Evolutionary conservation across 257 asterid genomes (phyloP).

Genomic region (Parsonsia alboflavescens): DNA sequence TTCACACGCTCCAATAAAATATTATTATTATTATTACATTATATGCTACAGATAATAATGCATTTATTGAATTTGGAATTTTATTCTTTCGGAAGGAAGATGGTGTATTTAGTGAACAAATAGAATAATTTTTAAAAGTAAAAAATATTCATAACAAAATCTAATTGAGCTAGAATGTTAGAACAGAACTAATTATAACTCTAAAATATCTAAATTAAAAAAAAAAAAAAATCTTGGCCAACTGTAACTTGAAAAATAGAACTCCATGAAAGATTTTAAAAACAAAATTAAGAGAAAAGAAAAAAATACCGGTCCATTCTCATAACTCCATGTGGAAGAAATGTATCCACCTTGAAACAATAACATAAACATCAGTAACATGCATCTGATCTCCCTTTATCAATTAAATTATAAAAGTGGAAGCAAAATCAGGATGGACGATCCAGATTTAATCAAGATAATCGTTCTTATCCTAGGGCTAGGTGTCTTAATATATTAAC

Average conservation of each 20-base stretch:
- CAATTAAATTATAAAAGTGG: neutral
- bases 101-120: too few species aligned
- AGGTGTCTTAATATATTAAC: neutral
- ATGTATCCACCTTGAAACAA: slow-evolving; percentile 5
- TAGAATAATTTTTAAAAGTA: too few species aligned
- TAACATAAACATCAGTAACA: slow-evolving; percentile 11
- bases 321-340: slow-evolving; percentile 24
- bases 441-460: slow-evolving; percentile 14
- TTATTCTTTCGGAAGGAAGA: too few species aligned
- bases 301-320: neutral
- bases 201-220: too few species aligned
- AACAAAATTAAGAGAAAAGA: neutral
- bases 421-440: neutral
- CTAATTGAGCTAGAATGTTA: too few species aligned
- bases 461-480: slow-evolving; percentile 23
- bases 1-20: too few species aligned
- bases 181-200: too few species aligned
- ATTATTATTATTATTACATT: too few species aligned
- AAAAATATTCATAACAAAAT: too few species aligned
- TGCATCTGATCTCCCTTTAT: slow-evolving; percentile 16
- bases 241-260: neutral
- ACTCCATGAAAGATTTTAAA: neutral
- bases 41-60: too few species aligned
- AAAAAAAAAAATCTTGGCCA: too few species aligned
- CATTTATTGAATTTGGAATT: too few species aligned